phyloP scores from a whole-genome alignment of 192 early-diverging fungal genomes.

The Phycomyces nitens region DNA sequence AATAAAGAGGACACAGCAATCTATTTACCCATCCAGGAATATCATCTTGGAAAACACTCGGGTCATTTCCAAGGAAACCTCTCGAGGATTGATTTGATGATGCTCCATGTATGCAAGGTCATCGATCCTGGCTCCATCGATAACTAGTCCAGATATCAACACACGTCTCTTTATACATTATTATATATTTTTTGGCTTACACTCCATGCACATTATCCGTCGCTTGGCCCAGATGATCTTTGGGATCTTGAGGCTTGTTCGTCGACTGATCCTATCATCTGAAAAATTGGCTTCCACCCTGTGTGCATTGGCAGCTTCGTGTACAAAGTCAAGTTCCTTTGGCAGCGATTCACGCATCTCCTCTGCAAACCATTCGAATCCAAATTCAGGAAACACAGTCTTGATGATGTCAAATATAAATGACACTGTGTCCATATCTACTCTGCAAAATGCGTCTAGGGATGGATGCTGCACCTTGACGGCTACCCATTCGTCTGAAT shows the following conservation, averaged over 20 bases:
- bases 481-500: constrained; percentile 64
- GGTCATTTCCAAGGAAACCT: constrained; percentile 74
- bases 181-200: no score
- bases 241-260: constrained; percentile 68
- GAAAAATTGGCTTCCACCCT: constrained; percentile 63
- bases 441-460: constrained; percentile 68
- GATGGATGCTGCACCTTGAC: constrained; percentile 92
- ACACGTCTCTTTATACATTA: background rate
- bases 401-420: constrained; percentile 63
- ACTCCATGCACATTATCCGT: constrained; percentile 88
- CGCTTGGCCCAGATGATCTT: constrained; percentile 70
- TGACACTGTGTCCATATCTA: constrained; percentile 76
- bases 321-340: constrained; percentile 80
- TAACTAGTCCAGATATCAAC: constrained; percentile 21
- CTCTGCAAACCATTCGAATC: constrained; percentile 85
- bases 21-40: constrained; percentile 71
- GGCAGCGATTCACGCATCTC: constrained; percentile 85
- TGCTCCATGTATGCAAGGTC: constrained; percentile 64
- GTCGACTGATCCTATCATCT: constrained; percentile 23
- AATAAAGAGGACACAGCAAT: no score
- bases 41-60: constrained; percentile 87
- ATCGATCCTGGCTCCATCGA: constrained; percentile 72
- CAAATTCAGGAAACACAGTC: constrained; percentile 83
- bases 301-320: constrained; percentile 76
- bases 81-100: constrained; percentile 69